phyloP scores from a whole-genome alignment of 2,329 filamentous ascomycete genomes.

The Alternaria sp. region DNA sequence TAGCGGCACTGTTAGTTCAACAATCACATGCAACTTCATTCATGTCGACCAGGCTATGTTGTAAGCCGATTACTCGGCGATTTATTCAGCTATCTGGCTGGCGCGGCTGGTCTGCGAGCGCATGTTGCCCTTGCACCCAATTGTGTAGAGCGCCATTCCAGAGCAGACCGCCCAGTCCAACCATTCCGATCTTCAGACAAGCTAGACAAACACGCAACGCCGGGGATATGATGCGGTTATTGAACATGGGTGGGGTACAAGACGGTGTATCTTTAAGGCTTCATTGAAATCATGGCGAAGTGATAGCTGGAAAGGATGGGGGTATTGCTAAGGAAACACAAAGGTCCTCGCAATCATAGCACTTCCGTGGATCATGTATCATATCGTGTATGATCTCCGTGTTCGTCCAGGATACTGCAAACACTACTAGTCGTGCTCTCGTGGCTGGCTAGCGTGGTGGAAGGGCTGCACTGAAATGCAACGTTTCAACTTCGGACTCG shows the following conservation, averaged over 20 bases:
- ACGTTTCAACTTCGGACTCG: constrained; percentile 13
- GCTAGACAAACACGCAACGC: constrained; percentile 44
- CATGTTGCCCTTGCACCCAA: constrained; percentile 17
- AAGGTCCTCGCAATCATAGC: constrained; percentile 20
- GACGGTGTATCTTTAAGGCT: constrained; percentile 52
- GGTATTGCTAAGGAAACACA: constrained; percentile 31
- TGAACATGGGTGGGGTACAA: constrained; percentile 46
- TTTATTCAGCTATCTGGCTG: constrained; percentile 36
- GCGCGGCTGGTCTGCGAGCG: constrained; percentile 19
- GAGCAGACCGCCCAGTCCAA: constrained; percentile 28
- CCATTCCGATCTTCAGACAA: constrained; percentile 31
- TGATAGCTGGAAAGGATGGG: constrained; percentile 29
- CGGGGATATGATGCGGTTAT: constrained; percentile 51
- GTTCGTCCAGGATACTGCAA: constrained; percentile 17
- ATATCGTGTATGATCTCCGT: constrained; percentile 29
- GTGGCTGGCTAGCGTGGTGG: constrained; percentile 10
- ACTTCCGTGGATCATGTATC: constrained; percentile 34
- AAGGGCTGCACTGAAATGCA: constrained; percentile 10
- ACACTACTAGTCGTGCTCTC: constrained; percentile 13
- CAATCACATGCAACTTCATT: background rate
- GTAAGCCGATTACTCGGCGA: constrained; percentile 25
- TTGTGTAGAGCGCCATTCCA: constrained; percentile 19
- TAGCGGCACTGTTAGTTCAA: background rate
- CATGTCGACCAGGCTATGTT: background rate
- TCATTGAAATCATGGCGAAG: constrained; percentile 44